A percentile compares a stretch with the other conserved stretches of the same genome.
phyloP scores from a whole-genome alignment of 2,329 filamentous ascomycete genomes.

The Neonectria ditissima region DNA sequence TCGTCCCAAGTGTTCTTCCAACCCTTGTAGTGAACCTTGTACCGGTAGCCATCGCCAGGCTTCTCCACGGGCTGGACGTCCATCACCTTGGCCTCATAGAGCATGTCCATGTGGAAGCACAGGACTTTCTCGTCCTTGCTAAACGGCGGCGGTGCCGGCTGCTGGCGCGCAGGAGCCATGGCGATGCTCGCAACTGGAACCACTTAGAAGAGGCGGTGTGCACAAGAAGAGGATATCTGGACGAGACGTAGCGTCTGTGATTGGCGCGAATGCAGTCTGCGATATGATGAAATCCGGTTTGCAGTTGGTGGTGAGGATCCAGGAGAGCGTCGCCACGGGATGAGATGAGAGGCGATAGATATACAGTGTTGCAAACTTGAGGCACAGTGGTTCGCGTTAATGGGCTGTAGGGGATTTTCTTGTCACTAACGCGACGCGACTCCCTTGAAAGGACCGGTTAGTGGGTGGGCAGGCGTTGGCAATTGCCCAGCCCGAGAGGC shows the following conservation, averaged over 20 bases:
- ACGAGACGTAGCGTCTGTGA: slow-evolving; percentile 14
- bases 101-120: slow-evolving; percentile 96
- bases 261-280: slow-evolving; percentile 21
- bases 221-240: slow-evolving; percentile 4
- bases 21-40: slow-evolving; percentile 97
- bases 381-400: slow-evolving; percentile 31
- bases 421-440: slow-evolving; percentile 28
- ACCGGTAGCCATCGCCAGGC: slow-evolving; percentile 78
- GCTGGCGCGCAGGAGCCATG: slow-evolving; percentile 59
- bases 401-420: slow-evolving; percentile 20
- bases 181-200: slow-evolving; percentile 27
- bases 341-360: slow-evolving; percentile 20
- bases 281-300: slow-evolving; percentile 18
- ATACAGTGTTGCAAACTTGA: slow-evolving; percentile 28
- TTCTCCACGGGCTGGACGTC: slow-evolving; percentile 79
- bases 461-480: background rate
- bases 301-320: slow-evolving; percentile 22
- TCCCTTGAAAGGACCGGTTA: background rate
- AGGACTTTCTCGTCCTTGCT: slow-evolving; percentile 92
- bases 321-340: slow-evolving; percentile 19
- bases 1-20: slow-evolving; percentile 99
- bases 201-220: slow-evolving; percentile 33
- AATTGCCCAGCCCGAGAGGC: background rate
- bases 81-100: slow-evolving; percentile 97
- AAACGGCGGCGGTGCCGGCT: slow-evolving; percentile 61